These are phyloP conservation scores for Cudoniella acicularis DNA, from an alignment of 495 filamentous ascomycete species.

Conservation along the genomic window DNA sequence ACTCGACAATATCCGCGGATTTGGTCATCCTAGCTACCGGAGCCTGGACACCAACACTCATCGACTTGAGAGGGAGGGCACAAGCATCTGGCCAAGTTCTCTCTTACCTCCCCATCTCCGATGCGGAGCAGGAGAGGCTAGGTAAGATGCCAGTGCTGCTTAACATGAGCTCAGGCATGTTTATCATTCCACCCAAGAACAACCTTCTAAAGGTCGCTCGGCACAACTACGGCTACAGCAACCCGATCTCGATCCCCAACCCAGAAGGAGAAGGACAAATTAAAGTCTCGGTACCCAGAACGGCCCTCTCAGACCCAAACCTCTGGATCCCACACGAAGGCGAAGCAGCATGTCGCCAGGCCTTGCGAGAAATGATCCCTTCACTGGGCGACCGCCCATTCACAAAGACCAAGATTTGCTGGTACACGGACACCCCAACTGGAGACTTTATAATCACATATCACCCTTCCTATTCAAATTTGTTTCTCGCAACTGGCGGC, in stretches of 20 bases:
- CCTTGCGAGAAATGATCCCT: slow-evolving; percentile 60
- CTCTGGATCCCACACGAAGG: slow-evolving; percentile 54
- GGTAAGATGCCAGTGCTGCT: slow-evolving; percentile 68
- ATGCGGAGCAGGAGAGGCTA: slow-evolving; percentile 61
- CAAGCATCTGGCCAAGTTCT: slow-evolving; percentile 78
- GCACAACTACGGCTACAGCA: slow-evolving; percentile 79
- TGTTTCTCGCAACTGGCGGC: slow-evolving; percentile 82
- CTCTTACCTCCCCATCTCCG: slow-evolving; percentile 67
- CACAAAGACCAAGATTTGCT: slow-evolving; percentile 70
- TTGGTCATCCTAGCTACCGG: slow-evolving; percentile 79
- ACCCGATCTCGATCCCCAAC: slow-evolving; percentile 49
- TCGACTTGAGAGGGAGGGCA: slow-evolving; percentile 74
- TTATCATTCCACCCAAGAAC: slow-evolving; percentile 73
- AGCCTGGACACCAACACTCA: slow-evolving; percentile 72
- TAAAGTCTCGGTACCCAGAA: slow-evolving; percentile 18
- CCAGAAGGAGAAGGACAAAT: slow-evolving; percentile 23
- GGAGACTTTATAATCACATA: slow-evolving; percentile 80
- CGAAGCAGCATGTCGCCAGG: slow-evolving; percentile 54
- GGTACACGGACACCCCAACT: slow-evolving; percentile 81
- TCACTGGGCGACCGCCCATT: slow-evolving; percentile 61
- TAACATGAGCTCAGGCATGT: slow-evolving; percentile 77
- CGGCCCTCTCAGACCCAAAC: slow-evolving; percentile 7
- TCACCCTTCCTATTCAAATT: slow-evolving; percentile 59
- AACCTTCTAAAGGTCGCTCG: slow-evolving; percentile 76
- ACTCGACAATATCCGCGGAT: slow-evolving; percentile 56